Evolutionary conservation across 805 yeast genomes (phyloP), one percentile per base, ranked within the genome.

Genomic region (Kodamaea kaohsiungensis): DNA sequence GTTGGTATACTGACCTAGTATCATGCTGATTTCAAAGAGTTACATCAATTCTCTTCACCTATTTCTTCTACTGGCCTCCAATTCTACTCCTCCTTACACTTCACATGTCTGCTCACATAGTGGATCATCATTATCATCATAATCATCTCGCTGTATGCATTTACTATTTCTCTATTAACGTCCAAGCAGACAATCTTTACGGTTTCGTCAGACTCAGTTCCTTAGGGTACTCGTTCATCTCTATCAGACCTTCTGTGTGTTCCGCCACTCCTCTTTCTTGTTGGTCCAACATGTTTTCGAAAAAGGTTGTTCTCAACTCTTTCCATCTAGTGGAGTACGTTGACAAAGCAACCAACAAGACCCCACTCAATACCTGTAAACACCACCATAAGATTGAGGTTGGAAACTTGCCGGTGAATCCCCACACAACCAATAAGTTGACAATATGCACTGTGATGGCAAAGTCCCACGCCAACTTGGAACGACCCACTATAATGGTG

Each of bases 401-500:
- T 0, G 99, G 99, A 58, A 93, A 80, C 30, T 79, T 76, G 0
- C 83, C 80, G 1, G 89, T 78, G 58, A 83, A 84, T 0, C 82
- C 56, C 84, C 89, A 85, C 0, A 85, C 89, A 2, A 90, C 84
- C 2, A 85, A 51, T 19, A 93, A 69, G 70, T 93, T 87, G 49
- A 95, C 80, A 18, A 88, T 83, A 69, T 95, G 97, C 13, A 93
- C 83, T 0, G 99, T 95, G n/a, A 93, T 65, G 9, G 97, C 97
- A 73, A 95, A 93, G 71, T 93, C 99, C 88, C 97, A 88, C 0
- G 98, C 98, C 49, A 93, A 74, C 68, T 93, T 95, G 43, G 96
- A 88, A 54, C 98, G 77, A 0, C 98, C 97, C 10, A 93, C 97
- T 25, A 93, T 85, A 1, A 92, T 71, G 0, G 96, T 90, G 65